These are phyloP conservation scores for Beauveria medogensis DNA, from an alignment of 2,329 filamentous ascomycete species.

Conservation along the genomic window DNA sequence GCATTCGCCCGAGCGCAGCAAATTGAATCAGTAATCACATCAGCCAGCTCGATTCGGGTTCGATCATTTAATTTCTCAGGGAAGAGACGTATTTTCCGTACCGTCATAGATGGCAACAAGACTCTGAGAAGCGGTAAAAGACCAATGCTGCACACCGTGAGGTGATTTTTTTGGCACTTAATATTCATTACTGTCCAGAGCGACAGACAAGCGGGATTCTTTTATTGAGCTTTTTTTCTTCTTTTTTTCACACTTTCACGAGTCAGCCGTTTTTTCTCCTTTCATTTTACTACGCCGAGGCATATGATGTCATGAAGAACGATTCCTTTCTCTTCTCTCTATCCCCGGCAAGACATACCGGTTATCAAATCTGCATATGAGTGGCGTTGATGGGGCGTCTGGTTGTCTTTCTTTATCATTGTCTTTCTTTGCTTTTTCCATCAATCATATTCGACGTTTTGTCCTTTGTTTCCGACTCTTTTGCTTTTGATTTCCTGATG, in stretches of 20 bases:
- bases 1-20: slow-evolving; percentile 17
- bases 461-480: not conserved
- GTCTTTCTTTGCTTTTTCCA: not conserved
- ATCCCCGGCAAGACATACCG: not conserved
- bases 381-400: slow-evolving; percentile 20
- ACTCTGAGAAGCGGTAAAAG: slow-evolving; percentile 1
- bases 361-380: slow-evolving; percentile 20
- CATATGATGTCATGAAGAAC: slow-evolving; percentile 2
- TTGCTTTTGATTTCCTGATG: not conserved
- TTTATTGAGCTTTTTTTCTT: not conserved
- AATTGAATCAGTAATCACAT: not conserved
- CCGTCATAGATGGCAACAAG: slow-evolving; percentile 7
- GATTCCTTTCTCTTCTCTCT: slow-evolving; percentile 7
- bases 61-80: not conserved
- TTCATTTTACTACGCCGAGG: not conserved
- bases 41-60: not conserved
- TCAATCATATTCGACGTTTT: not conserved
- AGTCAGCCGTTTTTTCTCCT: not conserved
- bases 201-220: not conserved
- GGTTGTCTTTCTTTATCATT: slow-evolving; percentile 8
- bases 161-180: slow-evolving; percentile 1
- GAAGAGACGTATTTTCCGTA: not conserved
- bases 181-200: not conserved
- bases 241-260: not conserved
- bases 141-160: slow-evolving; percentile 5